These are phyloP conservation scores for Suillus variegatus DNA, from an alignment of 768 basidiomycete species.

Conservation along the genomic window DNA sequence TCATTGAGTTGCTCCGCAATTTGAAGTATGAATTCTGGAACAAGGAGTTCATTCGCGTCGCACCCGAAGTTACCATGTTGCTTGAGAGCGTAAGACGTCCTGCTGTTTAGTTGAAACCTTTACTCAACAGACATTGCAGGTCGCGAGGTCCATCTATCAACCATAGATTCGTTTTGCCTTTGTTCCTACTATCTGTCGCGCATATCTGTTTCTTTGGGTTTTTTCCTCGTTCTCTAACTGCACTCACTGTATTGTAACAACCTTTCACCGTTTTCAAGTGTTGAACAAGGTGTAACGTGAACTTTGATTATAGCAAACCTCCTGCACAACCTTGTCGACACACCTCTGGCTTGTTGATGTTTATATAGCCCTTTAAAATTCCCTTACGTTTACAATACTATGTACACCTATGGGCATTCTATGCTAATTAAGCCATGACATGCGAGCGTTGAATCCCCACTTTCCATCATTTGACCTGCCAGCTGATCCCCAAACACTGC, in stretches of 20 bases:
- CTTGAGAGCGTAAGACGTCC: slow-evolving; percentile 71
- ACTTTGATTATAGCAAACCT: slow-evolving; percentile 40
- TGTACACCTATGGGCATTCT: slow-evolving; percentile 33
- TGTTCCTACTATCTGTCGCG: slow-evolving; percentile 77
- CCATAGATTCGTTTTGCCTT: slow-evolving; percentile 67
- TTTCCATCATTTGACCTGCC: slow-evolving; percentile 17
- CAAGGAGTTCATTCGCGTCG: slow-evolving; percentile 82
- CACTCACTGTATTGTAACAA: slow-evolving; percentile 89
- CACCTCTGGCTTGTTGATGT: slow-evolving; percentile 8
- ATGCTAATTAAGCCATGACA: slow-evolving; percentile 52
- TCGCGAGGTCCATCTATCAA: slow-evolving; percentile 77
- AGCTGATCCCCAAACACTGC: slow-evolving; percentile 33
- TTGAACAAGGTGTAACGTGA: slow-evolving; percentile 57
- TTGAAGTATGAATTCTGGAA: slow-evolving; percentile 90
- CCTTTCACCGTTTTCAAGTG: slow-evolving; percentile 50
- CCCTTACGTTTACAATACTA: slow-evolving; percentile 33
- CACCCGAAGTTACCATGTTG: slow-evolving; percentile 83
- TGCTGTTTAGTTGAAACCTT: slow-evolving; percentile 11
- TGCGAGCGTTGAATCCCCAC: slow-evolving; percentile 49
- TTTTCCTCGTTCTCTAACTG: slow-evolving; percentile 38
- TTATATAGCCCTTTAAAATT: slow-evolving; percentile 11
- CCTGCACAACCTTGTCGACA: slow-evolving; percentile 8
- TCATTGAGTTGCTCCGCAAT: slow-evolving; percentile 91
- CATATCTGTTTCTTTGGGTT: slow-evolving; percentile 72
- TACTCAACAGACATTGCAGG: slow-evolving; percentile 41